A percentile compares a stretch with the other conserved stretches of the same genome.
Evolutionary conservation across 805 yeast genomes (phyloP).

Genomic region (Starmerella bombi): DNA sequence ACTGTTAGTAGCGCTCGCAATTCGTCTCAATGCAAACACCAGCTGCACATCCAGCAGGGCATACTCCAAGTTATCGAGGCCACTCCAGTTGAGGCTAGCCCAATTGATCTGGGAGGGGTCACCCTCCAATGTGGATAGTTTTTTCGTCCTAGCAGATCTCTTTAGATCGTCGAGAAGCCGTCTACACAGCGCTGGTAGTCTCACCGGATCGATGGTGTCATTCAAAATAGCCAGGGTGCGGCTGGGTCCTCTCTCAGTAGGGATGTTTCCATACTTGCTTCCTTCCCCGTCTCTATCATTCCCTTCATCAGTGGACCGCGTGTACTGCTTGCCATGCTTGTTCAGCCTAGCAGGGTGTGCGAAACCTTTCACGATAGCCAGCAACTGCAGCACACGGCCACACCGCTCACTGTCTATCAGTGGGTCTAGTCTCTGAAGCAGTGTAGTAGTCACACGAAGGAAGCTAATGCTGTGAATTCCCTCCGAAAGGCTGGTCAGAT

Average conservation of each 20-base stretch:
- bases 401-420: background rate
- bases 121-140: background rate
- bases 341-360: constrained; percentile 16
- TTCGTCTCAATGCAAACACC: too few species aligned
- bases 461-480: constrained; percentile 4
- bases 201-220: background rate
- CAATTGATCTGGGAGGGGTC: background rate
- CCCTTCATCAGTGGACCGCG: background rate
- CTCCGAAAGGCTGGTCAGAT: background rate
- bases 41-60: background rate
- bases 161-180: background rate
- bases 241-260: background rate
- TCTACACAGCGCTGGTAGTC: background rate
- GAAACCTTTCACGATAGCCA: constrained; percentile 13
- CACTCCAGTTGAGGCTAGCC: background rate
- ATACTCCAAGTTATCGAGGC: background rate
- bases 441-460: constrained; percentile 6
- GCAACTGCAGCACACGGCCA: constrained; percentile 7
- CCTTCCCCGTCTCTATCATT: too few species aligned
- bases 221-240: background rate
- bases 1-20: too few species aligned
- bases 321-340: constrained; percentile 9
- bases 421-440: constrained; percentile 9
- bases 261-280: too few species aligned
- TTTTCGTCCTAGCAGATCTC: background rate